Base-by-base conservation (phyloP, 2,329 filamentous ascomycete genomes). In the Parastagonospora nodorum region DNA sequence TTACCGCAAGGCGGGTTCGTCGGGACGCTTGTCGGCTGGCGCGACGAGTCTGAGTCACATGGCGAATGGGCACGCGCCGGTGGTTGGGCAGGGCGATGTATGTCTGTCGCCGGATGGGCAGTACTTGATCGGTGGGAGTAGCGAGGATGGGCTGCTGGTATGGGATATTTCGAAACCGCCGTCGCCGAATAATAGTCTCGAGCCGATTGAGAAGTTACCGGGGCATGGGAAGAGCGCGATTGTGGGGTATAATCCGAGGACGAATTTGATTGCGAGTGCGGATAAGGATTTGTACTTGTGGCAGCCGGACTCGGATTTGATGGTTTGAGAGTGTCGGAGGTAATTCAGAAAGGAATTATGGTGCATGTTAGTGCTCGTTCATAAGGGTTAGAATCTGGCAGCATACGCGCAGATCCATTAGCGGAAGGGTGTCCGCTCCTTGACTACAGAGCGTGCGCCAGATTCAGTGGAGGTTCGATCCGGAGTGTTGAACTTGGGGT, bases 101-200 rank as follows among this genome's bases (percentile, higher is more conserved):
- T 94, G 90, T 71, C 94, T 97, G 71, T 86, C 88, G 0, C 90
- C 92, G 0, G 94, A 99, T 68, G 94, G 92, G 2, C 84, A 91
- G 45, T 99, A 88, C 70, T 86, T 97, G 2, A 75, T 99, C 32
- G 90, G 92, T 50, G 92, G 92, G n/a, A 84, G 81, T 45, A 82
- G 82, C 11, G 79, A 82, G 19, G 78, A 87, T 50, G 91, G 92
- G 45, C 78, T 96, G 7, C 77, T 93, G 4, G 86, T 96, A 0
- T 99, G 94, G 93, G 92, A 99, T 73, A 85, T 88, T 60, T 68
- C 80, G 19, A 76, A 81, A 36, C 42, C 61, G 1, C 71, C 81
- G 1, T 73, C 78, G 7, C 79, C 83, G 31, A 82, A 82, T 62
- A 84, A 84, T 66, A 77, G 83, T 2, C 69, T 91, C 47, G 81